Conservation (phyloP, 139 green algal species). For the Coccomyxa sp. region DNA sequence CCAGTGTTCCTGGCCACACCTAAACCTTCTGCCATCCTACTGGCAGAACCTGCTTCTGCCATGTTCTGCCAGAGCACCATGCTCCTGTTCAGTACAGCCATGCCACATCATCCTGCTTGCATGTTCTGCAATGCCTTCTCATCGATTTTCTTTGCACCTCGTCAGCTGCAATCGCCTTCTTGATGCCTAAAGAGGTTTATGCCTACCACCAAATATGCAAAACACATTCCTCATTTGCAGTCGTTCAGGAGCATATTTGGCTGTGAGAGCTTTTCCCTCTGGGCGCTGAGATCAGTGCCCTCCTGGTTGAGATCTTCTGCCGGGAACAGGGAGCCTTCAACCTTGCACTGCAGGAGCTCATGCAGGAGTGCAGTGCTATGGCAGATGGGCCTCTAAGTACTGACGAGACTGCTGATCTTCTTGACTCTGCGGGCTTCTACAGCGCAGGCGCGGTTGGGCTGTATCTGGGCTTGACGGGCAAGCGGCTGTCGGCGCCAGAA, state of each 20-base stretch:
- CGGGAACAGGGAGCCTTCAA: neutral
- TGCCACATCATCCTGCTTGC: neutral
- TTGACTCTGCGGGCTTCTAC: neutral
- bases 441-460: conserved; percentile 3
- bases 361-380: neutral
- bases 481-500: conserved; percentile 1
- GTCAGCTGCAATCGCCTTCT: too few species aligned
- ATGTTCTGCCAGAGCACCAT: neutral
- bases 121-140: neutral
- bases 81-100: neutral
- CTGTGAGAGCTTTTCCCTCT: too few species aligned
- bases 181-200: too few species aligned
- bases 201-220: too few species aligned
- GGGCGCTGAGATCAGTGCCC: too few species aligned
- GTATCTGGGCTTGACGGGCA: conserved; percentile 34
- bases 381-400: neutral
- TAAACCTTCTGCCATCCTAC: neutral
- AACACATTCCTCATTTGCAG: too few species aligned
- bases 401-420: neutral
- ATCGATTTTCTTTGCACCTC: too few species aligned
- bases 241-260: too few species aligned
- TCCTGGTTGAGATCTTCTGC: neutral
- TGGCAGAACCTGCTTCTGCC: neutral
- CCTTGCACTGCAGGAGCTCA: neutral
- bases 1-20: neutral